phyloP scores from a whole-genome alignment of 768 basidiomycete species.

The Pleurotus ostreatus region DNA sequence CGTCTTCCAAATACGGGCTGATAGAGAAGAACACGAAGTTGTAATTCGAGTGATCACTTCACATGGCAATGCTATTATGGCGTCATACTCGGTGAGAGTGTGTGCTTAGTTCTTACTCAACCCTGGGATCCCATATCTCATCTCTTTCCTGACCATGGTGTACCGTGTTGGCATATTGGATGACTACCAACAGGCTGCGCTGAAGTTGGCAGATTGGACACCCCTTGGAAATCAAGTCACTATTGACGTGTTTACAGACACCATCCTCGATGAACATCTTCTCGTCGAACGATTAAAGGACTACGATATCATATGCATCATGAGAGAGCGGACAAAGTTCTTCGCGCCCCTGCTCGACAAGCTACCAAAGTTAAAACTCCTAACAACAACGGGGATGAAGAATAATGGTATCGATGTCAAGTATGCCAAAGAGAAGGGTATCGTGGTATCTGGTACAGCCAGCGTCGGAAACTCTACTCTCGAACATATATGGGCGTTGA shows the following conservation, averaged over 20 bases:
- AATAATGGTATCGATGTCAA: constrained; percentile 49
- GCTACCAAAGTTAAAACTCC: constrained; percentile 55
- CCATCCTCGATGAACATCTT: constrained; percentile 45
- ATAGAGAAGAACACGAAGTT: too few species aligned
- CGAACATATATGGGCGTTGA: constrained; percentile 63
- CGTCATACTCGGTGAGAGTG: too few species aligned
- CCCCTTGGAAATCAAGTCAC: constrained; percentile 28
- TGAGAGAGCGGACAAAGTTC: constrained; percentile 67
- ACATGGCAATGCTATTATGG: background rate
- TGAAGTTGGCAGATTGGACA: constrained; percentile 54
- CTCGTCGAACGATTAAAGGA: constrained; percentile 44
- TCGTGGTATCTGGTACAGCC: constrained; percentile 49
- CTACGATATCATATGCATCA: constrained; percentile 57
- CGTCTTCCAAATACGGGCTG: background rate
- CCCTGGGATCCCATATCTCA: too few species aligned
- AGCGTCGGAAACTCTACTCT: constrained; percentile 43
- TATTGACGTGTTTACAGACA: constrained; percentile 48
- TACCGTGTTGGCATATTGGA: constrained; percentile 53
- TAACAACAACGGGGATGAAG: constrained; percentile 52
- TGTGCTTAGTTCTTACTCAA: too few species aligned
- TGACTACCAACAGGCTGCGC: constrained; percentile 53
- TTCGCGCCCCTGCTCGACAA: constrained; percentile 41
- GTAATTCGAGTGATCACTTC: background rate
- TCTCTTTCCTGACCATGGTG: background rate
- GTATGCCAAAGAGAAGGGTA: constrained; percentile 42